Evolutionary conservation across 805 yeast species (phyloP).

Genomic region (Candida krabiensis): DNA sequence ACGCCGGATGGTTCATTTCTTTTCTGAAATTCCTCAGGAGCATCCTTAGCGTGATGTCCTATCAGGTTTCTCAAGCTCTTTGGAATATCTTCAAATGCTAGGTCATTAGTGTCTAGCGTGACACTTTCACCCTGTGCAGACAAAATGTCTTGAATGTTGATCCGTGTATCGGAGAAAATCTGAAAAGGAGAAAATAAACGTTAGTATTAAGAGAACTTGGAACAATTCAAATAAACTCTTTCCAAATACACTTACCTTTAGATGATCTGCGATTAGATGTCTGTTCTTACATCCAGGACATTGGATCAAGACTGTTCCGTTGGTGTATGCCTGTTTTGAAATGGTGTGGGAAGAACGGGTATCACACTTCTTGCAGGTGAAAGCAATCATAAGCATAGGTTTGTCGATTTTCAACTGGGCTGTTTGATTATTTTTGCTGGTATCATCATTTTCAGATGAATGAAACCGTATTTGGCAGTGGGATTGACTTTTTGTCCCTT

Average conservation of each 20-base stretch:
- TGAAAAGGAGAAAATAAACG: conserved; percentile 31
- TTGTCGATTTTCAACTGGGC: conserved; percentile 56
- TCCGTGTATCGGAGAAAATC: conserved; percentile 75
- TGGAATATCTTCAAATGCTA: conserved; percentile 69
- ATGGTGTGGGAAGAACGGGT: conserved; percentile 86
- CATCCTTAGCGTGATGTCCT: conserved; percentile 70
- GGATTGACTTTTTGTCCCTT: too few species aligned
- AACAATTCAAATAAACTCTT: too few species aligned
- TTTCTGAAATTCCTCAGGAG: conserved; percentile 44
- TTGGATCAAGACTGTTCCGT: conserved; percentile 83
- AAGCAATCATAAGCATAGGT: conserved; percentile 83
- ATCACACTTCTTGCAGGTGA: conserved; percentile 87
- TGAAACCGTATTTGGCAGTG: conserved; percentile 13
- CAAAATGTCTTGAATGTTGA: conserved; percentile 79
- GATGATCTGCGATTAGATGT: conserved; percentile 88
- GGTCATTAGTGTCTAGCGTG: conserved; percentile 61
- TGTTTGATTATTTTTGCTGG: too few species aligned
- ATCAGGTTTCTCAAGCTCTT: conserved; percentile 48
- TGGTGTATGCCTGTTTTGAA: conserved; percentile 86
- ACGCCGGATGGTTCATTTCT: conserved; percentile 1
- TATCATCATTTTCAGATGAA: conserved; percentile 3
- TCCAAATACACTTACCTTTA: conserved; percentile 42
- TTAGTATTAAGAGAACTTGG: too few species aligned
- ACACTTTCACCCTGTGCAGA: conserved; percentile 75
- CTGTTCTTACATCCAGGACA: conserved; percentile 90